phyloP scores from a whole-genome alignment of 805 yeast species.

The Saccharomyces paradoxus region DNA sequence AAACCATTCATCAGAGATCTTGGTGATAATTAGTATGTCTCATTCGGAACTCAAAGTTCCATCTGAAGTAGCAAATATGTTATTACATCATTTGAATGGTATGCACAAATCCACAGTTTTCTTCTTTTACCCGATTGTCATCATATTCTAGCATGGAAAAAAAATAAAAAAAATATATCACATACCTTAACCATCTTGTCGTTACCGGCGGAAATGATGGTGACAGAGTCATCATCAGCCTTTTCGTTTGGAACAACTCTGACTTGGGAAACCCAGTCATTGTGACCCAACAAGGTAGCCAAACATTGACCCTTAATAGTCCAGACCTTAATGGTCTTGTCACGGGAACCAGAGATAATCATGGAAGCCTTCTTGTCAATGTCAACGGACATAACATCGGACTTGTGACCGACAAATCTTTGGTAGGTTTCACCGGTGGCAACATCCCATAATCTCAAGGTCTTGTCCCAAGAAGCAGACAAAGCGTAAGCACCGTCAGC shows the following conservation, averaged over 20 bases:
- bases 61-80: constrained; percentile 99
- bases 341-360: constrained; percentile 98
- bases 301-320: constrained; percentile 96
- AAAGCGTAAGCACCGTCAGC: constrained; percentile 96
- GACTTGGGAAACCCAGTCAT: constrained; percentile 98
- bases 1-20: constrained; percentile 78
- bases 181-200: constrained; percentile 98
- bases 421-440: constrained; percentile 86
- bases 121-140: neutral
- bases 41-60: constrained; percentile 62
- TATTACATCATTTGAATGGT: constrained; percentile 55
- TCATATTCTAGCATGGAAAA: neutral
- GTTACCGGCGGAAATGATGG: constrained; percentile 96
- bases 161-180: constrained; percentile 26
- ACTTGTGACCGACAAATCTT: constrained; percentile 96
- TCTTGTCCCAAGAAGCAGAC: constrained; percentile 99
- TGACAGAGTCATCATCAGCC: constrained; percentile 46
- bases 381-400: constrained; percentile 95
- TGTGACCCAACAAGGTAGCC: constrained; percentile 90
- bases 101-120: neutral
- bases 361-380: constrained; percentile 94
- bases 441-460: constrained; percentile 97
- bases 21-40: constrained; percentile 92
- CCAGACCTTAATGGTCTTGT: constrained; percentile 98
- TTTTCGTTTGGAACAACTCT: constrained; percentile 77